A percentile compares a stretch with the other conserved stretches of the same genome.
Evolutionary conservation across 1,284 basidiomycete species (phyloP).

Genomic region (Volvariella surrecta): DNA sequence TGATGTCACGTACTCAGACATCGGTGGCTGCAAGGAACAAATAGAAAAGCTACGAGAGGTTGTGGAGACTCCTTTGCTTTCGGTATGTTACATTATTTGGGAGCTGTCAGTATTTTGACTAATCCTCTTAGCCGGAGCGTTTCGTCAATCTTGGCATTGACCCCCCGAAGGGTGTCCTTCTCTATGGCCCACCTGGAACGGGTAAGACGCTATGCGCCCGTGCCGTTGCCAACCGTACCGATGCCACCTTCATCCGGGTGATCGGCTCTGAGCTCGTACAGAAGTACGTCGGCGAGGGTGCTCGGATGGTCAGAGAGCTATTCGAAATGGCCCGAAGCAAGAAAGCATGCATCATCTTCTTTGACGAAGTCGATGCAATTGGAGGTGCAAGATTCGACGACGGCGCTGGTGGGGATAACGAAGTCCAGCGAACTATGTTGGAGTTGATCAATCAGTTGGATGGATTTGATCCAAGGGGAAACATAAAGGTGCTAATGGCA

Average conservation of each 20-base stretch:
- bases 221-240: constrained; percentile 97
- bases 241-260: constrained; percentile 98
- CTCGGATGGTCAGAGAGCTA: constrained; percentile 96
- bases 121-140: constrained; percentile 72
- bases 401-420: constrained; percentile 98
- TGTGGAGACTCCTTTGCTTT: constrained; percentile 94
- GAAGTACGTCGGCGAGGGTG: constrained; percentile 99
- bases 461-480: constrained; percentile 96
- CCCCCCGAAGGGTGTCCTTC: constrained; percentile 95
- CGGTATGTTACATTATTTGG: constrained; percentile 43
- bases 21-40: constrained; percentile 99
- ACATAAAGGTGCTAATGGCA: constrained; percentile 99
- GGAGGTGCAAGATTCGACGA: constrained; percentile 99
- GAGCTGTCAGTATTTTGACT: no score
- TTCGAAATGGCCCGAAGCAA: constrained; percentile 99
- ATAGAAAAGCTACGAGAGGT: constrained; percentile 99
- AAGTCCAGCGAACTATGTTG: constrained; percentile 99
- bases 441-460: constrained; percentile 99
- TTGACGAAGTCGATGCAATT: constrained; percentile 97
- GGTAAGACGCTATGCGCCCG: constrained; percentile 98
- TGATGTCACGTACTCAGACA: constrained; percentile 96
- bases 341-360: constrained; percentile 99
- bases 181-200: constrained; percentile 96
- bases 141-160: constrained; percentile 99
- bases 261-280: constrained; percentile 99